Percentiles rank a stretch among this genome's conserved stretches.
phyloP scores from a whole-genome alignment of 2,329 filamentous ascomycete species.

The Aspergillus sojae region DNA sequence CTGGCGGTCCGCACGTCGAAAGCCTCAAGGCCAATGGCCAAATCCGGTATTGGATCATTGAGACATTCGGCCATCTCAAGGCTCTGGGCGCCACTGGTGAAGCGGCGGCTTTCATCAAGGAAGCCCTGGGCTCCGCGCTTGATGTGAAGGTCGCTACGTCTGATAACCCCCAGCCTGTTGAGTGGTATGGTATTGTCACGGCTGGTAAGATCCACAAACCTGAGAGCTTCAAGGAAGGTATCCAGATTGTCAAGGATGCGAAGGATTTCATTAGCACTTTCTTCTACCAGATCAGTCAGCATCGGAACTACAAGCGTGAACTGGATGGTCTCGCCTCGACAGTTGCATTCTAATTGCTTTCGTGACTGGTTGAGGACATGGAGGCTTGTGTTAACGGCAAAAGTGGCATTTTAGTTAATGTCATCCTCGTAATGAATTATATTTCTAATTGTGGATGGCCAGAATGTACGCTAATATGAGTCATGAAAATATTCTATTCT shows the following conservation, averaged over 20 bases:
- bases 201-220: slow-evolving; percentile 55
- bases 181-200: slow-evolving; percentile 79
- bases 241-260: slow-evolving; percentile 67
- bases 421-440: background rate
- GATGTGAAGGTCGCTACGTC: slow-evolving; percentile 54
- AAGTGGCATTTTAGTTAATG: background rate
- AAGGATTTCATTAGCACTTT: slow-evolving; percentile 72
- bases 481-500: background rate
- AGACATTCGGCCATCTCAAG: slow-evolving; percentile 82
- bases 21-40: slow-evolving; percentile 71
- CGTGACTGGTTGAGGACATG: background rate
- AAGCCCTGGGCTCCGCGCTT: slow-evolving; percentile 43
- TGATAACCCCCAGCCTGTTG: slow-evolving; percentile 54
- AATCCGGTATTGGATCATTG: slow-evolving; percentile 74
- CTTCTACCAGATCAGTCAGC: slow-evolving; percentile 68
- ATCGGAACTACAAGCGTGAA: slow-evolving; percentile 75
- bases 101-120: slow-evolving; percentile 34
- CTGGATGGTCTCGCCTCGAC: slow-evolving; percentile 66
- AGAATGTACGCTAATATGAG: background rate
- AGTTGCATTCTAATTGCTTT: slow-evolving; percentile 65
- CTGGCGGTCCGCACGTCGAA: slow-evolving; percentile 66
- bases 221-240: slow-evolving; percentile 61
- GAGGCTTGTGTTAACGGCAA: background rate
- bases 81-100: slow-evolving; percentile 70
- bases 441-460: background rate